Conservation (phyloP, 2,329 filamentous ascomycete genomes). For the Alternaria gaisen region DNA sequence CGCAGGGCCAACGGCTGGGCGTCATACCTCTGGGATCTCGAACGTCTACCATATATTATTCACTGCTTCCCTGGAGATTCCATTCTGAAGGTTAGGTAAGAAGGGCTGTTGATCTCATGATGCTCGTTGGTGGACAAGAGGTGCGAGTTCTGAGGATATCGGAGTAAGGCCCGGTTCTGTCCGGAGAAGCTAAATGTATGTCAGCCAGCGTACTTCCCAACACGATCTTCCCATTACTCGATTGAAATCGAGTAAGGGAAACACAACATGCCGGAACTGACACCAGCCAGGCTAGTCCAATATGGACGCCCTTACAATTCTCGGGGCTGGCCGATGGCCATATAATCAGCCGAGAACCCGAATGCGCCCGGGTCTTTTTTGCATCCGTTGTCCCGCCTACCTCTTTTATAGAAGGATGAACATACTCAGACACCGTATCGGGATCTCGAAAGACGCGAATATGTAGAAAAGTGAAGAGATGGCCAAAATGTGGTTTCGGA, state of each 20-base stretch:
- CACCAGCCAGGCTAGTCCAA: slow-evolving; percentile 24
- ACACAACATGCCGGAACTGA: slow-evolving; percentile 26
- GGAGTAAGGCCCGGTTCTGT: slow-evolving; percentile 10
- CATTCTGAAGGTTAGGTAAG: too few relatives aligned
- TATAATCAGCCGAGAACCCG: slow-evolving; percentile 12
- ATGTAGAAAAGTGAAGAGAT: background rate
- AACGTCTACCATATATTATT: slow-evolving; percentile 4
- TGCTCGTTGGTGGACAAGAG: background rate
- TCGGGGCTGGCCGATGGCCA: slow-evolving; percentile 39
- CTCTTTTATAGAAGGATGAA: background rate
- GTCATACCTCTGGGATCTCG: slow-evolving; percentile 24
- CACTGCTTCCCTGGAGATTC: background rate
- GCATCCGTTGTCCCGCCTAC: background rate
- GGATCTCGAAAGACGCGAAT: background rate
- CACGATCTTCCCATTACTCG: slow-evolving; percentile 43
- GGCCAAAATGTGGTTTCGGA: background rate
- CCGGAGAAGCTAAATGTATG: slow-evolving; percentile 31
- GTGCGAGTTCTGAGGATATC: slow-evolving; percentile 1
- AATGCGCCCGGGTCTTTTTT: slow-evolving; percentile 7
- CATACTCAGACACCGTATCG: background rate
- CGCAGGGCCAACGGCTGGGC: slow-evolving; percentile 39
- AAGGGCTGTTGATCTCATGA: background rate
- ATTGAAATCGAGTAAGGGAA: slow-evolving; percentile 48
- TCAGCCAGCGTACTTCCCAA: slow-evolving; percentile 39
- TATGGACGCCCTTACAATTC: slow-evolving; percentile 12